Evolutionary conservation across 192 early-diverging fungal genomes (phyloP).

Genomic region (Irineochytrium annulatum): DNA sequence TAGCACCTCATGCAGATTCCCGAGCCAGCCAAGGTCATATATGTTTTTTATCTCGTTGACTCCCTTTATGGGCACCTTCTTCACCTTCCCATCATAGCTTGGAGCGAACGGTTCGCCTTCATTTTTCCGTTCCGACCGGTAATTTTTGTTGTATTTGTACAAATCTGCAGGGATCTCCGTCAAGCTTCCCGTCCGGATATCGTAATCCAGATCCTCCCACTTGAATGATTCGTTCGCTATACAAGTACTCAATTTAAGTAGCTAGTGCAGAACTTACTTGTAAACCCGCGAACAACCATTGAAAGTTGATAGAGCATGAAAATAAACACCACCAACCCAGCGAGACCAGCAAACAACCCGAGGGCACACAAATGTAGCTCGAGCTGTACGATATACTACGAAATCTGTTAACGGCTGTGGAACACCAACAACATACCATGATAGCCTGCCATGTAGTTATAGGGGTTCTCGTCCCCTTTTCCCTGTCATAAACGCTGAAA

Average conservation of each 20-base stretch:
- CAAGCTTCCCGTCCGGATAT: constrained; percentile 26
- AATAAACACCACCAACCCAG: constrained; percentile 31
- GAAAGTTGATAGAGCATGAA: constrained; percentile 39
- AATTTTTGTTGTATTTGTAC: constrained; percentile 33
- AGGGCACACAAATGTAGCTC: constrained; percentile 34
- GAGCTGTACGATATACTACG: constrained; percentile 28
- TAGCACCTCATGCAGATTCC: constrained; percentile 33
- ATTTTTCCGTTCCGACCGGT: too few relatives aligned
- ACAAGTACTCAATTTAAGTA: constrained; percentile 19
- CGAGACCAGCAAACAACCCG: constrained; percentile 33
- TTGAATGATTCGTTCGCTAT: constrained; percentile 49
- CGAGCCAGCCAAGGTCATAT: constrained; percentile 30
- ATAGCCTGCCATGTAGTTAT: constrained; percentile 27
- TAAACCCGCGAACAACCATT: constrained; percentile 29
- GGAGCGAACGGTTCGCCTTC: constrained; percentile 4
- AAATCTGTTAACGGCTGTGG: background rate
- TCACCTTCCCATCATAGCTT: constrained; percentile 6
- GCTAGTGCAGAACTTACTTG: constrained; percentile 21
- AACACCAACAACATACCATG: constrained; percentile 24
- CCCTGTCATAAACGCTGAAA: constrained; percentile 15
- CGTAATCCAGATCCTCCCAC: constrained; percentile 44
- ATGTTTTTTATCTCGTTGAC: constrained; percentile 32
- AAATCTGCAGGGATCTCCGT: constrained; percentile 15
- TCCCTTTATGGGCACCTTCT: constrained; percentile 17
- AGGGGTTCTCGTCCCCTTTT: constrained; percentile 2